These are phyloP conservation scores for Gyrodon lividus DNA, from an alignment of 768 basidiomycete genomes.

Conservation along the genomic window DNA sequence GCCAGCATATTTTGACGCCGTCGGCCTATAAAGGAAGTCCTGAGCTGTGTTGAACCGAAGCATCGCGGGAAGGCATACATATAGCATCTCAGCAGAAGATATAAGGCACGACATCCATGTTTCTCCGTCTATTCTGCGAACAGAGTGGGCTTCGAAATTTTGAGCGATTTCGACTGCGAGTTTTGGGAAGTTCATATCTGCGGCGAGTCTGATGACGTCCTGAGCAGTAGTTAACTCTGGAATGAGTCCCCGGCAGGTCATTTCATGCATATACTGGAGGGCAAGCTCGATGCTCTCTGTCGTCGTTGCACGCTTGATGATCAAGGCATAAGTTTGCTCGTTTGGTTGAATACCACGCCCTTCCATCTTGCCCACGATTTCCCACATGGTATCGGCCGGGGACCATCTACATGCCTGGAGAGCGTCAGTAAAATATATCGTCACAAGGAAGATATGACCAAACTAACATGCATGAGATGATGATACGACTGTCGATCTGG, in stretches of 20 bases:
- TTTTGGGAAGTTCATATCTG: constrained; percentile 52
- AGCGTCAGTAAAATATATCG: constrained; percentile 9
- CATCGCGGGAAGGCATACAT: constrained; percentile 52
- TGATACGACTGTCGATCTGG: constrained; percentile 57
- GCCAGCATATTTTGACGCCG: constrained; percentile 66
- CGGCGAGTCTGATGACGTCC: constrained; percentile 52
- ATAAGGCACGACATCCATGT: constrained; percentile 69
- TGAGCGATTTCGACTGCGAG: constrained; percentile 72
- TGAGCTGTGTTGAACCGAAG: not conserved
- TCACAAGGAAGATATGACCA: not conserved
- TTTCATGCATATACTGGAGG: constrained; percentile 57
- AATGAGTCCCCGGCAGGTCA: constrained; percentile 50
- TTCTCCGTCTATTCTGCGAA: constrained; percentile 49
- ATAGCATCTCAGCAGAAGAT: constrained; percentile 61
- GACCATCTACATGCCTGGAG: constrained; percentile 46
- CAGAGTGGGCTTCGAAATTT: constrained; percentile 54
- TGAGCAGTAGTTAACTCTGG: constrained; percentile 52
- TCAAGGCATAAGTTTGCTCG: constrained; percentile 48
- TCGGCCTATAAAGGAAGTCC: constrained; percentile 47
- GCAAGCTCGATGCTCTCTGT: constrained; percentile 63
- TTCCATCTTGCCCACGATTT: constrained; percentile 56
- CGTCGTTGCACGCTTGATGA: constrained; percentile 48
- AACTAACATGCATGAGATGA: constrained; percentile 55
- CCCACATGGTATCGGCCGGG: constrained; percentile 41
- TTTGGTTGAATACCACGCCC: constrained; percentile 48